Evolutionary conservation across 768 basidiomycete genomes (phyloP).

Genomic region (Cystofilobasidium capitatum): DNA sequence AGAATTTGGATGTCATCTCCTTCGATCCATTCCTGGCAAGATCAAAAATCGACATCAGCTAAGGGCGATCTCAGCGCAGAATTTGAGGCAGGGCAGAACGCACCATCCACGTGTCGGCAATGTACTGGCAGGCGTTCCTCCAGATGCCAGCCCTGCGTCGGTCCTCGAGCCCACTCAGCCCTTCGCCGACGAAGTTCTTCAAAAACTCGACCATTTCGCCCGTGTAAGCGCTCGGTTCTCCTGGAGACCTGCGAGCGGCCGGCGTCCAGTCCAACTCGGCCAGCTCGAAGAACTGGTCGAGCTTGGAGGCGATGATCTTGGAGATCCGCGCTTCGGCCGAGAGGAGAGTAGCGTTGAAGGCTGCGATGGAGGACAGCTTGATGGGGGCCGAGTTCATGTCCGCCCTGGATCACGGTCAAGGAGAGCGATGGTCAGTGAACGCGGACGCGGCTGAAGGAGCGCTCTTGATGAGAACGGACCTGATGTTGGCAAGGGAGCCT

Average conservation of each 20-base stretch:
- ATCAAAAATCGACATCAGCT: background rate
- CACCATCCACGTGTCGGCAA: constrained; percentile 81
- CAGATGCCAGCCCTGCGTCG: constrained; percentile 82
- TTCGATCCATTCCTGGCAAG: constrained; percentile 58
- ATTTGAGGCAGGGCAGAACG: constrained; percentile 31
- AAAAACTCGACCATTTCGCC: constrained; percentile 94
- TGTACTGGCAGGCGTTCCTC: constrained; percentile 73
- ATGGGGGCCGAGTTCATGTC: constrained; percentile 7
- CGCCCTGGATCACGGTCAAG: too few species aligned
- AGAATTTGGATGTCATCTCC: constrained; percentile 64
- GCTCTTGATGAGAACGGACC: constrained; percentile 48
- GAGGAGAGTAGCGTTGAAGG: constrained; percentile 61
- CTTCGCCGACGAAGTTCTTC: constrained; percentile 77
- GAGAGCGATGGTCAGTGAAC: constrained; percentile 17
- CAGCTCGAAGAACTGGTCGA: constrained; percentile 90
- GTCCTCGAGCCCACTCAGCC: constrained; percentile 66
- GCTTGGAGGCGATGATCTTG: constrained; percentile 73
- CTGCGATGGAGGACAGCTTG: constrained; percentile 36
- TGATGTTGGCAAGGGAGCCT: constrained; percentile 67
- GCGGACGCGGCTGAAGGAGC: constrained; percentile 18
- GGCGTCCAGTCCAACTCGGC: constrained; percentile 92
- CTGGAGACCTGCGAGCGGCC: constrained; percentile 34
- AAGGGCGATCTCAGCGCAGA: constrained; percentile 32
- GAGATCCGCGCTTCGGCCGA: constrained; percentile 67
- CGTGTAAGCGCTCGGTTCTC: constrained; percentile 64